Evolutionary conservation across 345 rosid species (phyloP).

Genomic region (Toxicodendron radicans): DNA sequence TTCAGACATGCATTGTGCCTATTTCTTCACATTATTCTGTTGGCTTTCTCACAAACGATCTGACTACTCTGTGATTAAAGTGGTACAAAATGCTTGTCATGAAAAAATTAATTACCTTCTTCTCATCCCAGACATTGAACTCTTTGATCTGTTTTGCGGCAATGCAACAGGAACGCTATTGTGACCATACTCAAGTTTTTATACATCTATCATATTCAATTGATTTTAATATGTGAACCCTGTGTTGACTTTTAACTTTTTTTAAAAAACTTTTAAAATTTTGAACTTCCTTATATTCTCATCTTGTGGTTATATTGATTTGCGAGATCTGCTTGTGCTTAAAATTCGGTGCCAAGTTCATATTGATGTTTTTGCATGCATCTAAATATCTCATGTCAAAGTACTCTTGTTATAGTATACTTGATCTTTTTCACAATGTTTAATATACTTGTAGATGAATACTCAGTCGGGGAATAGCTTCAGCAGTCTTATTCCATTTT

Average conservation of each 20-base stretch:
- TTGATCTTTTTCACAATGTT: not conserved
- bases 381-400: not conserved
- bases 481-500: constrained; percentile 75
- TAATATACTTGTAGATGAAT: constrained; percentile 41
- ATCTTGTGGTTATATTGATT: too few species aligned
- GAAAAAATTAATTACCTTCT: too few species aligned
- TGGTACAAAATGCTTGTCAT: too few species aligned
- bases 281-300: too few species aligned
- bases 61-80: not conserved
- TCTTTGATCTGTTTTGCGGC: too few species aligned
- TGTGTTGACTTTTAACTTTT: too few species aligned
- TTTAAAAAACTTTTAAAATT: too few species aligned
- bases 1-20: too few species aligned
- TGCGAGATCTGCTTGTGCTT: not conserved
- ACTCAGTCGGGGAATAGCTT: constrained; percentile 86
- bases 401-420: not conserved
- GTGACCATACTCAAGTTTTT: too few species aligned
- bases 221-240: too few species aligned
- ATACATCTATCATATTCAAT: too few species aligned
- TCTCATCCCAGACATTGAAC: too few species aligned
- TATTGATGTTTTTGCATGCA: not conserved
- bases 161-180: not conserved
- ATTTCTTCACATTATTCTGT: not conserved
- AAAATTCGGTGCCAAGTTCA: not conserved
- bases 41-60: not conserved